These are phyloP conservation scores for Pilaira anomala DNA, from an alignment of 192 early-diverging fungal genomes.

Conservation along the genomic window DNA sequence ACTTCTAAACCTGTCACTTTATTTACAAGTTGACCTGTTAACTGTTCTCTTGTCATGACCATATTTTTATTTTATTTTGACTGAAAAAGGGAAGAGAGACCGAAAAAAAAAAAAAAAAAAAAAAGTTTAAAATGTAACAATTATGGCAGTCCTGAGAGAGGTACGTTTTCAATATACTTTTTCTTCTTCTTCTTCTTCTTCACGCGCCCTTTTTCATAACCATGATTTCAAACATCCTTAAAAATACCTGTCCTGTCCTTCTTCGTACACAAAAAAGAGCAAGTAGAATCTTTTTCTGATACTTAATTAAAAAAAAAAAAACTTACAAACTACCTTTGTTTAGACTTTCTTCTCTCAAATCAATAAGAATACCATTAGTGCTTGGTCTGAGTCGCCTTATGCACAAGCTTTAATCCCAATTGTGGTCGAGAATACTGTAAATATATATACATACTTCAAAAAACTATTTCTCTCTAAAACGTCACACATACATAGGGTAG, in stretches of 20 bases:
- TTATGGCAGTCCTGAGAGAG: no score
- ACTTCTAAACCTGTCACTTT: conserved; percentile 9
- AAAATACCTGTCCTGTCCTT: neutral
- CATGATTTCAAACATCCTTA: conserved; percentile 8
- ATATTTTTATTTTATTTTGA: neutral
- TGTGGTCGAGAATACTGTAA: conserved; percentile 66
- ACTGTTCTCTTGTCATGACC: neutral
- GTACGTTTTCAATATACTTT: no score
- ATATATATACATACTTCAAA: neutral
- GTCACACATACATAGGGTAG: conserved; percentile 48
- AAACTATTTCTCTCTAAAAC: neutral
- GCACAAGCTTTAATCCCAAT: conserved; percentile 54
- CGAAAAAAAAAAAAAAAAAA: no score
- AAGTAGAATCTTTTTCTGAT: neutral
- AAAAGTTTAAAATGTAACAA: no score
- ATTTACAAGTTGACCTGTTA: neutral
- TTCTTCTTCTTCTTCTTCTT: no score
- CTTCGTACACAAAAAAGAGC: neutral
- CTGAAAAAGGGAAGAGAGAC: no score
- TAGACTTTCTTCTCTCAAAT: conserved; percentile 3
- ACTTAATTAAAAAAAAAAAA: neutral
- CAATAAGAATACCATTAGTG: neutral
- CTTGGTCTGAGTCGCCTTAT: conserved; percentile 30
- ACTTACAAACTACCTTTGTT: neutral
- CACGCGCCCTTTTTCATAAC: neutral